Conservation (phyloP, 2,329 filamentous ascomycete species). For the Xylaria sp. region DNA sequence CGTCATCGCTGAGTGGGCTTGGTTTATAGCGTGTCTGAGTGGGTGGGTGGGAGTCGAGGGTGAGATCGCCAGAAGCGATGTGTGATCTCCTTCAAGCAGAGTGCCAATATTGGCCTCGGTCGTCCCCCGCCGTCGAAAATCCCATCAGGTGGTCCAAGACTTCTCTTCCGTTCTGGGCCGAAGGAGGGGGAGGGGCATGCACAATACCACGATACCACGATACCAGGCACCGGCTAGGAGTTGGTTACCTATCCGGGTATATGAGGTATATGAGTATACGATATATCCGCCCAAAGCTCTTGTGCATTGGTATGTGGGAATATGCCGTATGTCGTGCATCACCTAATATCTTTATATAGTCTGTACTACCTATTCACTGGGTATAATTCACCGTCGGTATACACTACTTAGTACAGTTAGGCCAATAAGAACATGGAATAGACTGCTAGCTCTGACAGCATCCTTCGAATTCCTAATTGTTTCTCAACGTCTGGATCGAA, state of each 20-base stretch:
- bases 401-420: background rate
- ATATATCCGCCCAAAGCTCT: constrained; percentile 3
- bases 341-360: constrained; percentile 26
- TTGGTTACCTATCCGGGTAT: constrained; percentile 3
- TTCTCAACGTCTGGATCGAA: constrained; percentile 1
- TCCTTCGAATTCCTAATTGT: background rate
- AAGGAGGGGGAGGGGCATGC: constrained; percentile 34
- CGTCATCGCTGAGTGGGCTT: constrained; percentile 4
- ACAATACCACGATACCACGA: background rate
- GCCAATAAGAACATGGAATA: constrained; percentile 9
- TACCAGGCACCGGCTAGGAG: background rate
- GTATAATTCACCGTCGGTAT: constrained; percentile 11
- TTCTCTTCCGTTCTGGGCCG: constrained; percentile 31
- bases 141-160: constrained; percentile 36
- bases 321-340: constrained; percentile 30
- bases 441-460: constrained; percentile 9
- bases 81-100: constrained; percentile 21
- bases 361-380: constrained; percentile 6
- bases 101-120: constrained; percentile 18
- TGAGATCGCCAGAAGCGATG: constrained; percentile 32
- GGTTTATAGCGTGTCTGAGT: background rate
- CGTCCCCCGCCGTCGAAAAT: constrained; percentile 29
- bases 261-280: background rate
- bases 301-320: constrained; percentile 3
- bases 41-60: constrained; percentile 6